Percentiles rank a stretch among this genome's conserved stretches.
Conservation (phyloP, 1,139 yeast species). For the Lodderomyces metapsilosis region DNA sequence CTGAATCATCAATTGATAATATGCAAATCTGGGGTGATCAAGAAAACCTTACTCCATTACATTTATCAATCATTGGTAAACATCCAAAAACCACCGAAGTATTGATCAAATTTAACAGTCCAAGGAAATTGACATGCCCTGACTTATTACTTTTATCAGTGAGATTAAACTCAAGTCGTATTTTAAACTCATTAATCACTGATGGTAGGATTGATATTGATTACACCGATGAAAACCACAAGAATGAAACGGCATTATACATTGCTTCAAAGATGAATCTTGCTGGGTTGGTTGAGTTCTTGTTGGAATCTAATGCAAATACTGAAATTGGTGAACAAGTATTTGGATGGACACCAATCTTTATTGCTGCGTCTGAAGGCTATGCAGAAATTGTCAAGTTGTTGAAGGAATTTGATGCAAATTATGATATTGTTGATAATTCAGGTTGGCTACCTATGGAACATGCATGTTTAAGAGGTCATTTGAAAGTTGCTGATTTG, state of each 20-base stretch:
- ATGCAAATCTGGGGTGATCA: conserved; percentile 74
- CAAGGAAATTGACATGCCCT: conserved; percentile 39
- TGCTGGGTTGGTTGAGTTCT: conserved; percentile 51
- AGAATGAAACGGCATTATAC: conserved; percentile 76
- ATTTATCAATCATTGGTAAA: conserved; percentile 76
- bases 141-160: conserved; percentile 68
- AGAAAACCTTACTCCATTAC: conserved; percentile 79
- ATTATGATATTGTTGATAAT: conserved; percentile 61
- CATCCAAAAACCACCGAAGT: conserved; percentile 77
- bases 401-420: conserved; percentile 54
- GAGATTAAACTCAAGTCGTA: conserved; percentile 58
- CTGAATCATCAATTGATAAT: conserved; percentile 57
- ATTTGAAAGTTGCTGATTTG: conserved; percentile 64
- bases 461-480: conserved; percentile 92
- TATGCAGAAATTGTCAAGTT: conserved; percentile 53
- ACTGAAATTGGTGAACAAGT: conserved; percentile 74
- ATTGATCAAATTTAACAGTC: conserved; percentile 48
- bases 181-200: conserved; percentile 54
- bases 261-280: conserved; percentile 71
- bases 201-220: conserved; percentile 65
- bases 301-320: conserved; percentile 58
- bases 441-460: conserved; percentile 98
- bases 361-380: conserved; percentile 90
- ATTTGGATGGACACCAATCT: conserved; percentile 95
- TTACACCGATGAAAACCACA: conserved; percentile 54